Evolutionary conservation across 2,329 filamentous ascomycete species (phyloP).

Genomic region (Sporothrix euskadiensis): DNA sequence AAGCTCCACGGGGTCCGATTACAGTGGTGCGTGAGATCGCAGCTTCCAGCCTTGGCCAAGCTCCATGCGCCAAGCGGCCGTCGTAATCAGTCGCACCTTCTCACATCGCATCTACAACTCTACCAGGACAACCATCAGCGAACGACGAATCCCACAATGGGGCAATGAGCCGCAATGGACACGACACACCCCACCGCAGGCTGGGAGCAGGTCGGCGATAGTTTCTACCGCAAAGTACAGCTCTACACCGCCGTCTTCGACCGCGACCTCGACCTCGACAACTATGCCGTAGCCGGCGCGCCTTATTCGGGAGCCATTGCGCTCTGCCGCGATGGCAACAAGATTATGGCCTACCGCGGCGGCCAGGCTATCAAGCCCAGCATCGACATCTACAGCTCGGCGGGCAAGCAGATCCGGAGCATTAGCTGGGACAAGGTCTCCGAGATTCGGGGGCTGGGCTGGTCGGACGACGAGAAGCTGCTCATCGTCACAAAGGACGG

Average conservation of each 20-base stretch:
- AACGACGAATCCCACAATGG: constrained; percentile 4
- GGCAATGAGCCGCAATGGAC: constrained; percentile 49
- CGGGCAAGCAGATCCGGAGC: constrained; percentile 81
- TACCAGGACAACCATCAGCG: not conserved
- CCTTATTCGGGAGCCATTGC: constrained; percentile 92
- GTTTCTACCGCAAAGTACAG: constrained; percentile 92
- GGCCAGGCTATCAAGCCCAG: constrained; percentile 72
- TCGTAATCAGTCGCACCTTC: not conserved
- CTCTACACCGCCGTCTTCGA: constrained; percentile 94
- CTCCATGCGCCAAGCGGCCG: not conserved
- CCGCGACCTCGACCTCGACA: constrained; percentile 89
- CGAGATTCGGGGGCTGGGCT: constrained; percentile 79
- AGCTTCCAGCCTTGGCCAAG: constrained; percentile 10
- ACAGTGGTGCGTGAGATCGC: not conserved
- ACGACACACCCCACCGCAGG: constrained; percentile 71
- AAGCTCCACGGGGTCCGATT: constrained; percentile 10
- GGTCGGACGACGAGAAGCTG: constrained; percentile 93
- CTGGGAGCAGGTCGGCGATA: constrained; percentile 92
- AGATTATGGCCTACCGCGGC: constrained; percentile 75
- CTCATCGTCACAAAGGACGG: constrained; percentile 87
- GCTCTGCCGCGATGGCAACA: constrained; percentile 83
- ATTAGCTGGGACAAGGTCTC: constrained; percentile 90
- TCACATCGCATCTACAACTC: not conserved
- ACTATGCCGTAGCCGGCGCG: constrained; percentile 87
- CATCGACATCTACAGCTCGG: constrained; percentile 92